A percentile compares a stretch with the other conserved stretches of the same genome.
Evolutionary conservation across 169 alveolate genomes (phyloP).

Genomic region (Cryptosporidium ryanae): DNA sequence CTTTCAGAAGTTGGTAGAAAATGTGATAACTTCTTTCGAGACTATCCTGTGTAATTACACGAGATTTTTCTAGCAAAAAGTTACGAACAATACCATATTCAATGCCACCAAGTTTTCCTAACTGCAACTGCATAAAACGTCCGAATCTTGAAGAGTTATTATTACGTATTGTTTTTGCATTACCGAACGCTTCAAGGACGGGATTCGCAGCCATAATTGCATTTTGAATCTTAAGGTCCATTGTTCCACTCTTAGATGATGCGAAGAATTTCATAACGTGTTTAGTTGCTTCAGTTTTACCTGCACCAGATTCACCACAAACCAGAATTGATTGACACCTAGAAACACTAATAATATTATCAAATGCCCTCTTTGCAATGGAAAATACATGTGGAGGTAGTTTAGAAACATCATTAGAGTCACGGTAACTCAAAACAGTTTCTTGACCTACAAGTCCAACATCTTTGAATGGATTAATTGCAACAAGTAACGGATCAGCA

Average conservation of each 20-base stretch:
- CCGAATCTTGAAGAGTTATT: slow-evolving; percentile 98
- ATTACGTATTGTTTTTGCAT: slow-evolving; percentile 98
- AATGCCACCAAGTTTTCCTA: slow-evolving; percentile 89
- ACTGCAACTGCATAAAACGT: slow-evolving; percentile 92
- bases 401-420: slow-evolving; percentile 81
- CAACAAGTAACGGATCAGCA: slow-evolving; percentile 91
- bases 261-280: slow-evolving; percentile 93
- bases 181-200: slow-evolving; percentile 98
- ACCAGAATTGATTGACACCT: slow-evolving; percentile 92
- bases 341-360: slow-evolving; percentile 79
- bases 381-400: slow-evolving; percentile 90
- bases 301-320: slow-evolving; percentile 99
- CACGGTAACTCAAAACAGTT: slow-evolving; percentile 84
- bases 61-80: slow-evolving; percentile 95
- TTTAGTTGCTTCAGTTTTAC: slow-evolving; percentile 98
- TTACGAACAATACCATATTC: slow-evolving; percentile 91
- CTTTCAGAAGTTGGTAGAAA: slow-evolving; percentile 93
- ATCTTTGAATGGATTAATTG: slow-evolving; percentile 91
- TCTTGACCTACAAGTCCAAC: slow-evolving; percentile 89
- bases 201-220: slow-evolving; percentile 96
- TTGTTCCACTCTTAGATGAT: slow-evolving; percentile 81
- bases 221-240: slow-evolving; percentile 82
- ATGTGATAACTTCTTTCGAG: slow-evolving; percentile 97
- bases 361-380: slow-evolving; percentile 89
- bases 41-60: slow-evolving; percentile 93